phyloP scores from a whole-genome alignment of 2,329 filamentous ascomycete species.

The Parastagonospora avenae region DNA sequence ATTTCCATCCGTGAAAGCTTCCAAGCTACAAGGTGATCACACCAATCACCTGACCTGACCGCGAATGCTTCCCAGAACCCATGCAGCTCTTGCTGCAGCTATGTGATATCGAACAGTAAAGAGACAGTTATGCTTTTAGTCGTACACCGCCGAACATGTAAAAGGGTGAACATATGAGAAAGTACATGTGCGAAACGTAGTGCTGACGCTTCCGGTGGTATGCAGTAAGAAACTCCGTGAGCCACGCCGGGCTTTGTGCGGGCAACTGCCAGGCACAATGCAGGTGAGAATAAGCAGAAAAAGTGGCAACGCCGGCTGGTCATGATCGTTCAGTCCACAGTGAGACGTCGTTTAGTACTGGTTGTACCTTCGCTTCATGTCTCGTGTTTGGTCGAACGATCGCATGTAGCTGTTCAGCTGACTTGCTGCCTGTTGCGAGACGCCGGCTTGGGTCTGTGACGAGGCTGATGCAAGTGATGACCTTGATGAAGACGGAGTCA shows the following conservation, averaged over 20 bases:
- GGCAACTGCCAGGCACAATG: conserved; percentile 17
- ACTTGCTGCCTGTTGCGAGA: conserved; percentile 77
- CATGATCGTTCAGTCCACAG: conserved; percentile 12
- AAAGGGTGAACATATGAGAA: conserved; percentile 24
- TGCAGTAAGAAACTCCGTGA: conserved; percentile 30
- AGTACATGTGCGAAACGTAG: conserved; percentile 28
- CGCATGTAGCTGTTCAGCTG: conserved; percentile 86
- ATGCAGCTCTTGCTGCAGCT: conserved; percentile 5
- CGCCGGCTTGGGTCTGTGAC: conserved; percentile 52
- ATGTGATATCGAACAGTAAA: conserved; percentile 13
- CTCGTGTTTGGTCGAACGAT: conserved; percentile 83
- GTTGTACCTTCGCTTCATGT: conserved; percentile 52
- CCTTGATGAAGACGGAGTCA: conserved; percentile 73
- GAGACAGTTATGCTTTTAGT: conserved; percentile 39
- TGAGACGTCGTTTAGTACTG: conserved; percentile 26
- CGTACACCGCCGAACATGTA: conserved; percentile 30
- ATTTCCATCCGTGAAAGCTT: conserved; percentile 21
- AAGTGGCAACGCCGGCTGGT: conserved; percentile 12
- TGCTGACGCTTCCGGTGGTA: conserved; percentile 19
- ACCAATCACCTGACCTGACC: conserved; percentile 23
- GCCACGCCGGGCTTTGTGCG: conserved; percentile 18
- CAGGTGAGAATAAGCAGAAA: conserved; percentile 9
- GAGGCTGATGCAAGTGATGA: conserved; percentile 82
- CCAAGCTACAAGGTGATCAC: conserved; percentile 9
- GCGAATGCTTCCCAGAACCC: conserved; percentile 25